Percentiles rank a stretch among this genome's conserved stretches.
These are phyloP conservation scores for Forsythia suspensa DNA, from an alignment of 257 asterid species.

Conservation along the genomic window DNA sequence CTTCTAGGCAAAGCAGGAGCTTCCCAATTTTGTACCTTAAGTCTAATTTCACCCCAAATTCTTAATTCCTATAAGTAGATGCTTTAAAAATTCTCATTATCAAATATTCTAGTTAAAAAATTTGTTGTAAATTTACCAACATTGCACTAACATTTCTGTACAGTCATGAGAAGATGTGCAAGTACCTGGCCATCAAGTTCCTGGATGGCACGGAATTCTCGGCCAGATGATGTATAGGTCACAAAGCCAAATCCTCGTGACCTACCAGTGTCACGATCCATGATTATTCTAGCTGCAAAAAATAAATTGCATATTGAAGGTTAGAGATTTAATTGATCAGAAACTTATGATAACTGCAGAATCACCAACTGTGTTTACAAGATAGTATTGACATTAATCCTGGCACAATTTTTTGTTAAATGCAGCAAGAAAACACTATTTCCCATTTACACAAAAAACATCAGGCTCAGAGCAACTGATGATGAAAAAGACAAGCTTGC, in stretches of 20 bases:
- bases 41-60: background rate
- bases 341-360: background rate
- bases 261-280: slow-evolving; percentile 83
- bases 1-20: background rate
- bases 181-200: slow-evolving; percentile 79
- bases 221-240: slow-evolving; percentile 62
- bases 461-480: background rate
- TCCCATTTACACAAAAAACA: background rate
- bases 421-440: background rate
- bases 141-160: background rate
- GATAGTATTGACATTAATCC: background rate
- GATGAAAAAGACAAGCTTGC: background rate
- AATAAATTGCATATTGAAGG: background rate
- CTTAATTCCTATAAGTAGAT: background rate
- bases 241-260: slow-evolving; percentile 93
- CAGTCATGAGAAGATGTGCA: background rate
- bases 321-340: background rate
- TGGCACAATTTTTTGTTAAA: background rate
- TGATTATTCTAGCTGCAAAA: slow-evolving; percentile 67
- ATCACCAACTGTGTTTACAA: background rate
- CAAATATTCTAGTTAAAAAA: background rate
- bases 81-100: background rate
- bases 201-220: slow-evolving; percentile 79
- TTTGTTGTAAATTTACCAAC: background rate
- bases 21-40: background rate